Evolutionary conservation across 345 rosid genomes (phyloP).

Genomic region (Heritiera littoralis): DNA sequence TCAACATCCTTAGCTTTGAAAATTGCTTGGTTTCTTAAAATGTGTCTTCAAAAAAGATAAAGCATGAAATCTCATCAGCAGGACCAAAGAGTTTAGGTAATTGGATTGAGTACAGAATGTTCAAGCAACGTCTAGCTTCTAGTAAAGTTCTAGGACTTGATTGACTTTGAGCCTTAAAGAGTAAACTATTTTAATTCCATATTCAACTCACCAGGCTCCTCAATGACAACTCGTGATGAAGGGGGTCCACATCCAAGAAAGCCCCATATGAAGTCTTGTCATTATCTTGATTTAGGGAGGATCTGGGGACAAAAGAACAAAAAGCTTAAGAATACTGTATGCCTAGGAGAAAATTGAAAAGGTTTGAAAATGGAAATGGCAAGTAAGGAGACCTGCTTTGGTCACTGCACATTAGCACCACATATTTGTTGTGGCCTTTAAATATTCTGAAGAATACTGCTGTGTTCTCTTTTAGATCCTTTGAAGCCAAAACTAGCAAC

Average conservation of each 20-base stretch:
- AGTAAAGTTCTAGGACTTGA: background rate
- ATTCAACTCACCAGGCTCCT: slow-evolving; percentile 59
- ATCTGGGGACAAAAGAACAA: slow-evolving; percentile 30
- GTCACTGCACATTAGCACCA: slow-evolving; percentile 73
- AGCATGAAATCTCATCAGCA: too few species aligned
- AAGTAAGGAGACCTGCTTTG: slow-evolving; percentile 47
- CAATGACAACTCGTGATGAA: slow-evolving; percentile 42
- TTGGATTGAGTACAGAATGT: too few species aligned
- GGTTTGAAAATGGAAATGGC: too few species aligned
- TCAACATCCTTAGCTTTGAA: too few species aligned
- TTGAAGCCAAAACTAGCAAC: slow-evolving; percentile 51
- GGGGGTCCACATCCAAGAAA: slow-evolving; percentile 54
- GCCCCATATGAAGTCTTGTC: slow-evolving; percentile 60
- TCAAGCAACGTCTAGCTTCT: too few species aligned
- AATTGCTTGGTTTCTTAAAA: too few species aligned
- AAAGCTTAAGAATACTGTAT: background rate
- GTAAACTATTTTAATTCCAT: background rate
- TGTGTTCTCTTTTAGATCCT: slow-evolving; percentile 54
- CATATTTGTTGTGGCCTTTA: slow-evolving; percentile 38
- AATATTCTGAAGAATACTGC: slow-evolving; percentile 64
- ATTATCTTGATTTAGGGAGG: slow-evolving; percentile 36
- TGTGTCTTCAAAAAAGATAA: too few species aligned
- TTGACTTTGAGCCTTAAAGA: background rate
- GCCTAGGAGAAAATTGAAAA: background rate
- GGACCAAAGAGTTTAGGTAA: too few species aligned